Evolutionary conservation across 768 basidiomycete genomes (phyloP), one percentile per base, ranked within the genome.

Genomic region (Gymnopilus dilepis): DNA sequence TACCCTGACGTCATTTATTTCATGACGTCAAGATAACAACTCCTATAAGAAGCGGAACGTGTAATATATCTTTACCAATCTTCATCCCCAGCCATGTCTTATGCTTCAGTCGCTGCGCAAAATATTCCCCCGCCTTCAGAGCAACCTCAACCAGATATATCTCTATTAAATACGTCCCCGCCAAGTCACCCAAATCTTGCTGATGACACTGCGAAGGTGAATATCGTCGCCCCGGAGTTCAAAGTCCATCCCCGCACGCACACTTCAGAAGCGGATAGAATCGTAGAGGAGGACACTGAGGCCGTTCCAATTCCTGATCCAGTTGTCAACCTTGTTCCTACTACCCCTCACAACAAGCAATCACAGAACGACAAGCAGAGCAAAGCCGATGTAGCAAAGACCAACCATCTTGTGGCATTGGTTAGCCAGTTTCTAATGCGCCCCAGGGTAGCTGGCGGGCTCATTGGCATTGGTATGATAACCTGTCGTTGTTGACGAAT

Each of bases 371-470:
- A 81, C 52, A 78, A 84, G n/a, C n/a, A n/a, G 59, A 78, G 8
- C 15, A 4, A 3, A 9, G 34, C 3, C 34, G 34, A 73, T 4
- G 79, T 83, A 61, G 80, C 81, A 30, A 86, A 88, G 69, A 80
- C 82, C 28, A 70, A 76, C 54, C 80, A 86, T 58, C 66, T 86
- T 11, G 88, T 84, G 83, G 74, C 80, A 8, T 64, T 78, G 24
- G 72, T 82, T 4, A 86, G 85, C 64, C 74, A 82, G 28, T 79
- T 82, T 65, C 67, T 92, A 24, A 75, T 92, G 60, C 81, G 84
- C 28, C 90, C 91, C 13, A 85, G 85, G 24, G 84, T 90, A 53
- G 86, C 87, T 9, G 89, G 92, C 26, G 91, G 92, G 42, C 75
- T 92, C 28, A 66, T 92, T 62, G 90, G 90, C 42, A 70, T 92